Evolutionary conservation across 768 basidiomycete species (phyloP), one percentile per base, ranked within the genome.

Genomic region (Suillus placidus): DNA sequence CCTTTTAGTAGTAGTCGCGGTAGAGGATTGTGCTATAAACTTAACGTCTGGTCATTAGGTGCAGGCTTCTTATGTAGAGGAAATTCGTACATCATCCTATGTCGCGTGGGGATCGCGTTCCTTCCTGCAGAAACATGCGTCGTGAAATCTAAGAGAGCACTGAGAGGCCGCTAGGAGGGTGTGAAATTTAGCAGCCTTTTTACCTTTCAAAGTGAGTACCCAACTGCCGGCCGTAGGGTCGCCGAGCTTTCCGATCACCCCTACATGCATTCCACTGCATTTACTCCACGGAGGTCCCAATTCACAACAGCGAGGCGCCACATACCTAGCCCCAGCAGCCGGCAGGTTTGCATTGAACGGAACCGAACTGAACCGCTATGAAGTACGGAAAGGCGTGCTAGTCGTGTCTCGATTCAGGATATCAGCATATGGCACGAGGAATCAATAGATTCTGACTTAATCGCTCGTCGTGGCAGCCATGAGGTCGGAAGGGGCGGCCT

Each of bases 51-150:
- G 58, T 60, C 65, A 30, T 49, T 0, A 66, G 67, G 18, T 35
- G 54, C 20, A 20, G 34, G 67, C 69, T 64, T 69, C 71, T 78
- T 74, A 74, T 76, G 72, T 73, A 73, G 69, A 70, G 70, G 52
- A 68, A 55, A 62, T 64, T 72, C 67, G 72, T 71, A 74, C 62
- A 49, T 73, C 72, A 74, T 74, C 63, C 65, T 71, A 73, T 72
- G 66, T 73, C 73, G 74, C 79, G 80, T 74, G 80, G 71, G 74
- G 76, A 73, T 76, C 78, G 71, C 80, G 73, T 79, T 80, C 73
- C 74, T 70, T 60, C 68, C 51, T 69, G 70, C 74, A 66, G 73
- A 65, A 65, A 71, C 74, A 71, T 71, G 69, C 60, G 64, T 74
- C 67, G 68, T 56, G 60, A 69, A 38, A 60, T 61, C 37, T 30